Conservation (phyloP, 306 rosid genomes). For the Ormosia emarginata region DNA sequence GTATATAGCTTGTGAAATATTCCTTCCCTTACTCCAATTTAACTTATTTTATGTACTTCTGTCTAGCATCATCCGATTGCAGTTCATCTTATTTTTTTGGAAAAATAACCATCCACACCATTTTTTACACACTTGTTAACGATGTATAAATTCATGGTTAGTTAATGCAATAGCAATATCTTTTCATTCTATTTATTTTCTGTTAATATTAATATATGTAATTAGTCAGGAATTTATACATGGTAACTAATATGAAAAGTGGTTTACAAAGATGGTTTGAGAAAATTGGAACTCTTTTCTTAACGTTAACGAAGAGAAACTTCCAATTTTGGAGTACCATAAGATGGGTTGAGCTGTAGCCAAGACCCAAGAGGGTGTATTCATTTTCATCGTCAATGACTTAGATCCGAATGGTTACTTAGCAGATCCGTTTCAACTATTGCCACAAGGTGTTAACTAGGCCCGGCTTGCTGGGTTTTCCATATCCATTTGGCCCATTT, state of each 20-base stretch:
- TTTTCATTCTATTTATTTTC: too few relatives aligned
- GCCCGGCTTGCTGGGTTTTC: too few relatives aligned
- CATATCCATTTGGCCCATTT: neutral
- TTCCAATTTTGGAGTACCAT: neutral
- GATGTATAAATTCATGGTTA: too few relatives aligned
- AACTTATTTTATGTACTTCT: neutral
- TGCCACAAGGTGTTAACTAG: too few relatives aligned
- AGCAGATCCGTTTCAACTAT: neutral
- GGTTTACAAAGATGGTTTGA: too few relatives aligned
- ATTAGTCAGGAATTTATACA: too few relatives aligned
- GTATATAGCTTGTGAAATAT: conserved; percentile 21
- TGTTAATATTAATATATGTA: too few relatives aligned
- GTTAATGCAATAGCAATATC: too few relatives aligned
- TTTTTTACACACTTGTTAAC: too few relatives aligned
- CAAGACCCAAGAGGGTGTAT: neutral
- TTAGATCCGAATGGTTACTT: neutral
- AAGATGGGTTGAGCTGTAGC: neutral
- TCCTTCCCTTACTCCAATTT: neutral
- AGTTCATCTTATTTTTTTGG: neutral
- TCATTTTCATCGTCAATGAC: neutral
- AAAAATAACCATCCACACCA: too few relatives aligned
- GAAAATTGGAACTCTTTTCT: neutral
- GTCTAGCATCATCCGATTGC: neutral
- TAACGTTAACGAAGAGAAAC: neutral
- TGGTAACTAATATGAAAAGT: too few relatives aligned